Percentiles rank a stretch among this genome's conserved stretches.
These are phyloP conservation scores for Forsythia viridissima DNA, from an alignment of 257 asterid genomes.

Conservation along the genomic window DNA sequence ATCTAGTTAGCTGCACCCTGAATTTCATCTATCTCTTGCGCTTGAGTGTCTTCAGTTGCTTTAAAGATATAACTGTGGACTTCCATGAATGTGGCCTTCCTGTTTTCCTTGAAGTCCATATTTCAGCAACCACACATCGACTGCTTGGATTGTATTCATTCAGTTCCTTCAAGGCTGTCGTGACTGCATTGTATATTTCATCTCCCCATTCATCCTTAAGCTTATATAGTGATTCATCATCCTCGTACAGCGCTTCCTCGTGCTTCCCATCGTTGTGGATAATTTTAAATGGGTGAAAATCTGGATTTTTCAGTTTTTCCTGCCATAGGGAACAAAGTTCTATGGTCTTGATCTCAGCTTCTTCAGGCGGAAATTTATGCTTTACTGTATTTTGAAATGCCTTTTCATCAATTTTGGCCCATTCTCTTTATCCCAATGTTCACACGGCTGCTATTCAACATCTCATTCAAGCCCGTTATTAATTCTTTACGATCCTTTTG, in stretches of 20 bases:
- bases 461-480: conserved; percentile 53
- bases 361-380: conserved; percentile 44
- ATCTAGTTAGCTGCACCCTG: background rate
- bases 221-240: conserved; percentile 25
- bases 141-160: conserved; percentile 50
- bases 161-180: conserved; percentile 39
- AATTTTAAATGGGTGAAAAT: conserved; percentile 63
- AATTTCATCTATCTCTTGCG: conserved; percentile 28
- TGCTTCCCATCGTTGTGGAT: background rate
- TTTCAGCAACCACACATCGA: conserved; percentile 41
- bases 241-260: conserved; percentile 32
- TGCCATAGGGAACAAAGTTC: conserved; percentile 71
- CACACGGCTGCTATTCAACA: conserved; percentile 45
- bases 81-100: conserved; percentile 52
- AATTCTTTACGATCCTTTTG: conserved; percentile 56
- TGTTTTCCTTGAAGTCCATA: conserved; percentile 45
- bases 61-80: conserved; percentile 32
- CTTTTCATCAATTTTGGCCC: conserved; percentile 70
- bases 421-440: conserved; percentile 72
- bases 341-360: conserved; percentile 54
- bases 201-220: conserved; percentile 40
- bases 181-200: conserved; percentile 30
- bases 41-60: conserved; percentile 33
- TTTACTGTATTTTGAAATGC: conserved; percentile 53
- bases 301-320: conserved; percentile 51